A percentile compares a stretch with the other conserved stretches of the same genome.
phyloP scores from a whole-genome alignment of 202 grass and related monocot genomes.

The Elaeis oleifera region DNA sequence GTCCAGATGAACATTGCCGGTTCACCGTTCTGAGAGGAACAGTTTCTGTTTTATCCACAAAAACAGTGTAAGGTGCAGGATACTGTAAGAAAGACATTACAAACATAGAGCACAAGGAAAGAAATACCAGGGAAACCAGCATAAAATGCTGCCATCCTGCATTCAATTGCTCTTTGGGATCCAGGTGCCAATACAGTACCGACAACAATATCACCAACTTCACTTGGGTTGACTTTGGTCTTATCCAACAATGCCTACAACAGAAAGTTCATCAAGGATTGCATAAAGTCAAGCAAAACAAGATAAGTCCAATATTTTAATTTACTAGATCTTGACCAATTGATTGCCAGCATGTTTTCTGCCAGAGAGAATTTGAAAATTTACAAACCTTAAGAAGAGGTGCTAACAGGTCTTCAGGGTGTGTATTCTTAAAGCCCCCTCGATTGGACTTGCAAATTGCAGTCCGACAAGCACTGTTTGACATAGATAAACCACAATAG shows the following conservation, averaged over 20 bases:
- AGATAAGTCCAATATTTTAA: too few relatives aligned
- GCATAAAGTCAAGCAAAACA: too few relatives aligned
- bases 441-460: slow-evolving; percentile 84
- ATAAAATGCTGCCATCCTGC: slow-evolving; percentile 81
- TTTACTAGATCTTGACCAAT: too few relatives aligned
- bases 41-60: slow-evolving; percentile 43
- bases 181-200: slow-evolving; percentile 84
- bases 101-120: slow-evolving; percentile 7
- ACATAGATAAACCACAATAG: slow-evolving; percentile 7
- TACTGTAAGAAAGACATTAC: not conserved
- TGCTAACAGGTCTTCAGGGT: slow-evolving; percentile 71
- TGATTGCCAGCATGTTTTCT: too few relatives aligned
- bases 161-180: slow-evolving; percentile 82
- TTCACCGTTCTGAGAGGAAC: slow-evolving; percentile 95
- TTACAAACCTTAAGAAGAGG: slow-evolving; percentile 62
- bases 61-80: not conserved
- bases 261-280: slow-evolving; percentile 1
- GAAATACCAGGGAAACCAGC: slow-evolving; percentile 73
- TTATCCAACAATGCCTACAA: slow-evolving; percentile 66
- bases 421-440: slow-evolving; percentile 87
- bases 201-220: slow-evolving; percentile 90
- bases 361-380: too few relatives aligned
- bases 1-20: slow-evolving; percentile 82
- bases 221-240: slow-evolving; percentile 61
- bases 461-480: slow-evolving; percentile 72